Conservation (phyloP, 129 eudicot species). For the Chrysanthemum lavandulifolium region DNA sequence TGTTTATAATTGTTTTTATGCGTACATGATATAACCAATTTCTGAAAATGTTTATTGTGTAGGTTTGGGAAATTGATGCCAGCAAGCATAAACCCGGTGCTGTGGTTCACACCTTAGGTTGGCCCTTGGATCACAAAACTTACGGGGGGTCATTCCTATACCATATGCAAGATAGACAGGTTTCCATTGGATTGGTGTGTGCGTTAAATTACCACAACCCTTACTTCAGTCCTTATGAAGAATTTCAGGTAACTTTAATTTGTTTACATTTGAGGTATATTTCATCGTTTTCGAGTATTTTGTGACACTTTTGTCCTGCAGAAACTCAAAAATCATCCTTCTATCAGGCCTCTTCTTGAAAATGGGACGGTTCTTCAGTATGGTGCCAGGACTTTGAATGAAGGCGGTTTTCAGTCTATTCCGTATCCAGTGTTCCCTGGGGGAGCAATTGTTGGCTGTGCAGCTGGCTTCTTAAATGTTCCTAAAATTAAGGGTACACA, state of each 20-base stretch:
- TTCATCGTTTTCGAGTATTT: not conserved
- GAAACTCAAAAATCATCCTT: conserved; percentile 89
- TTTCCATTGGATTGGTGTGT: conserved; percentile 85
- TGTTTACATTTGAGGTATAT: not conserved
- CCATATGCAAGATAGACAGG: conserved; percentile 98
- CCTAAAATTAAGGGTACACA: conserved; percentile 98
- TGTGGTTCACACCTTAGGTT: conserved; percentile 91
- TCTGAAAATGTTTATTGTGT: conserved; percentile 7
- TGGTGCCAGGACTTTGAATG: conserved; percentile 97
- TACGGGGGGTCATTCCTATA: conserved; percentile 96
- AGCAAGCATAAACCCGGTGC: conserved; percentile 80
- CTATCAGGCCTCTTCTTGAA: conserved; percentile 80
- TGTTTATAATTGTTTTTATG: conserved; percentile 1
- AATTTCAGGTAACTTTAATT: conserved; percentile 68
- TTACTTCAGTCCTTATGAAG: conserved; percentile 85
- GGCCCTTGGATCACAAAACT: conserved; percentile 92
- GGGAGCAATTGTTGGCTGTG: conserved; percentile 96
- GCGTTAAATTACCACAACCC: conserved; percentile 94
- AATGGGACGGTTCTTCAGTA: conserved; percentile 84
- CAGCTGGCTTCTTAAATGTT: conserved; percentile 96
- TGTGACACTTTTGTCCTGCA: conserved; percentile 28
- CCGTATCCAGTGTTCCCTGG: conserved; percentile 99
- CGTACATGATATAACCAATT: not conserved
- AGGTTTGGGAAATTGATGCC: conserved; percentile 94
- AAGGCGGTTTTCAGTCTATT: conserved; percentile 99